phyloP scores from a whole-genome alignment of 805 yeast species.

The Cyberlindnera subsufficiens region DNA sequence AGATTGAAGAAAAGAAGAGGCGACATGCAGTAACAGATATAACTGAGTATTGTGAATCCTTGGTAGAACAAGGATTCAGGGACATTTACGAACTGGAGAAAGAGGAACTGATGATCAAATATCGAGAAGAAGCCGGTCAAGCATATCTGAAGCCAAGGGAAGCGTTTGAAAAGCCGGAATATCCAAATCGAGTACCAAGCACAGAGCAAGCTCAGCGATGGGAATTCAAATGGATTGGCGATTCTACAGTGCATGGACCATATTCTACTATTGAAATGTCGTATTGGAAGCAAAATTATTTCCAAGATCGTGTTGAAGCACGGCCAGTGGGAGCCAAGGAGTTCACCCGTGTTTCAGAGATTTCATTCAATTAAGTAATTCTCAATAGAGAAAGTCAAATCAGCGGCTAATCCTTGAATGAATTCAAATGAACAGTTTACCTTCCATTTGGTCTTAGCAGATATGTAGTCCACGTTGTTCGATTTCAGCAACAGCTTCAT shows the following conservation, averaged over 20 bases:
- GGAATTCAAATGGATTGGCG: conserved; percentile 44
- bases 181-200: not conserved
- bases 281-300: conserved; percentile 44
- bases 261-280: conserved; percentile 40
- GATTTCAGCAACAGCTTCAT: conserved; percentile 25
- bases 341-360: conserved; percentile 8
- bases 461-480: conserved; percentile 47
- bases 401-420: conserved; percentile 53
- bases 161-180: not conserved
- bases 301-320: conserved; percentile 39
- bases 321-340: conserved; percentile 22
- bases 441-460: conserved; percentile 71
- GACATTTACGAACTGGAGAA: conserved; percentile 47
- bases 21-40: conserved; percentile 29
- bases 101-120: conserved; percentile 49
- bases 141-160: conserved; percentile 24
- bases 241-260: conserved; percentile 45
- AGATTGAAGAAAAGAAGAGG: conserved; percentile 13
- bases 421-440: conserved; percentile 68
- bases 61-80: conserved; percentile 35
- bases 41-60: conserved; percentile 43
- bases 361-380: conserved; percentile 45
- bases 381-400: conserved; percentile 59
- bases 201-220: conserved; percentile 29
- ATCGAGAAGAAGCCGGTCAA: conserved; percentile 37